A percentile compares a stretch with the other conserved stretches of the same genome.
Evolutionary conservation across 257 asterid species (phyloP).

Genomic region (Lycium barbarum): DNA sequence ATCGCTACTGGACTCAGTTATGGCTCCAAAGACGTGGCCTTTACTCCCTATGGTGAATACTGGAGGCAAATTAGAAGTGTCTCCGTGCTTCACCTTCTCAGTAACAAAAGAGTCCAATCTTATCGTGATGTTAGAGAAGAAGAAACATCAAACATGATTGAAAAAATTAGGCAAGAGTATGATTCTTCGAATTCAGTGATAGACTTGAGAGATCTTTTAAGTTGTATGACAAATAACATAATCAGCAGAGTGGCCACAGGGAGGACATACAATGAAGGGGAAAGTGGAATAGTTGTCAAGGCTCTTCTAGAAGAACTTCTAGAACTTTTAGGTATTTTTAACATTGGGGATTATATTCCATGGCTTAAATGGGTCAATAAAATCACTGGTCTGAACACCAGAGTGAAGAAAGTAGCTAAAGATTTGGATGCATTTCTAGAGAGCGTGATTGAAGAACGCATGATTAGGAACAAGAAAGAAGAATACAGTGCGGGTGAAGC

Average conservation of each 20-base stretch:
- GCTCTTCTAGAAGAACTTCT: conserved; percentile 28
- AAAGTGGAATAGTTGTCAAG: background rate
- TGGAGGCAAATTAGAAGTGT: conserved; percentile 54
- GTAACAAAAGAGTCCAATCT: conserved; percentile 51
- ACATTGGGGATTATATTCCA: conserved; percentile 47
- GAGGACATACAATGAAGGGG: conserved; percentile 39
- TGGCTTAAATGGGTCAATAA: conserved; percentile 48
- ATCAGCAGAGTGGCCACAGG: conserved; percentile 55
- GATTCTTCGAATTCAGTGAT: conserved; percentile 30
- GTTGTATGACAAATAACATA: conserved; percentile 39
- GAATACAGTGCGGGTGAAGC: background rate
- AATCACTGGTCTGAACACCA: conserved; percentile 41
- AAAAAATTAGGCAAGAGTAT: background rate
- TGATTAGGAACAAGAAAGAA: background rate
- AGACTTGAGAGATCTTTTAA: conserved; percentile 43
- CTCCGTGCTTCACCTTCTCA: conserved; percentile 54
- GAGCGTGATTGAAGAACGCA: conserved; percentile 42
- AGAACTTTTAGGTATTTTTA: conserved; percentile 35
- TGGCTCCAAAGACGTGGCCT: conserved; percentile 39
- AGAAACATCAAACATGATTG: conserved; percentile 34
- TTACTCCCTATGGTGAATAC: conserved; percentile 50
- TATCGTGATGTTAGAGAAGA: conserved; percentile 39
- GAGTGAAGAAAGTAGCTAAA: conserved; percentile 39
- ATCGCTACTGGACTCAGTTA: conserved; percentile 35
- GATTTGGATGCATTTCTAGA: conserved; percentile 46